phyloP scores from a whole-genome alignment of 768 basidiomycete species.

The Amanita fuliginea region DNA sequence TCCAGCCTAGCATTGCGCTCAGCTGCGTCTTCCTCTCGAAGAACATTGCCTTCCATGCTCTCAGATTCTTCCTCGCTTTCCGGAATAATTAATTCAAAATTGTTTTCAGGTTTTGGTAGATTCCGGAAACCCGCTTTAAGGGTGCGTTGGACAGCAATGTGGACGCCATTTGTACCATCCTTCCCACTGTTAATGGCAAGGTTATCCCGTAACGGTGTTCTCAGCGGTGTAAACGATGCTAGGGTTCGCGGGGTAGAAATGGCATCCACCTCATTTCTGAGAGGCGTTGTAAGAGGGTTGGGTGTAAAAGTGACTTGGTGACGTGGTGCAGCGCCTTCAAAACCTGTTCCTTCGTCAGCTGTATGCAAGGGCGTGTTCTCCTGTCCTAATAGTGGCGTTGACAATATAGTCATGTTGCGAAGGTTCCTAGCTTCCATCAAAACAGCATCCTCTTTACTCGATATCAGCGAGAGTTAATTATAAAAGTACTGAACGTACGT shows the following conservation, averaged over 20 bases:
- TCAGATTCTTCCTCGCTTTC: constrained; percentile 78
- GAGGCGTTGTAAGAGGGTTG: constrained; percentile 88
- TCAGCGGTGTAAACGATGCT: constrained; percentile 66
- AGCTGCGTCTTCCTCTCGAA: constrained; percentile 75
- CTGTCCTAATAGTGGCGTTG: constrained; percentile 92
- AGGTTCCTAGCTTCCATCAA: constrained; percentile 93
- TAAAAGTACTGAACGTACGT: constrained; percentile 42
- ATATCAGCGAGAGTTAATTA: not conserved
- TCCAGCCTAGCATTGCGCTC: constrained; percentile 75
- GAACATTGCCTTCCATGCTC: constrained; percentile 14
- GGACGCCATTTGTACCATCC: constrained; percentile 18
- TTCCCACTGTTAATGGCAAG: constrained; percentile 74
- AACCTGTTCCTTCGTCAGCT: constrained; percentile 73
- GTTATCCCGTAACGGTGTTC: constrained; percentile 91
- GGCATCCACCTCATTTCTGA: constrained; percentile 28
- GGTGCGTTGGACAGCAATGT: constrained; percentile 55
- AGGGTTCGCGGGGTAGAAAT: constrained; percentile 38
- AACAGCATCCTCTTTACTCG: constrained; percentile 76
- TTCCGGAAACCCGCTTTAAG: constrained; percentile 73
- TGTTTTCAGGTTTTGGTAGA: constrained; percentile 91
- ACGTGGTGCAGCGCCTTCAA: constrained; percentile 90
- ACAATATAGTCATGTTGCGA: constrained; percentile 83
- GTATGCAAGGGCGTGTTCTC: constrained; percentile 93
- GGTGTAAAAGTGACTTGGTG: constrained; percentile 89
- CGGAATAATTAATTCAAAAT: constrained; percentile 89